phyloP scores from a whole-genome alignment of 2,329 filamentous ascomycete genomes.

The Laburnicola sp. region DNA sequence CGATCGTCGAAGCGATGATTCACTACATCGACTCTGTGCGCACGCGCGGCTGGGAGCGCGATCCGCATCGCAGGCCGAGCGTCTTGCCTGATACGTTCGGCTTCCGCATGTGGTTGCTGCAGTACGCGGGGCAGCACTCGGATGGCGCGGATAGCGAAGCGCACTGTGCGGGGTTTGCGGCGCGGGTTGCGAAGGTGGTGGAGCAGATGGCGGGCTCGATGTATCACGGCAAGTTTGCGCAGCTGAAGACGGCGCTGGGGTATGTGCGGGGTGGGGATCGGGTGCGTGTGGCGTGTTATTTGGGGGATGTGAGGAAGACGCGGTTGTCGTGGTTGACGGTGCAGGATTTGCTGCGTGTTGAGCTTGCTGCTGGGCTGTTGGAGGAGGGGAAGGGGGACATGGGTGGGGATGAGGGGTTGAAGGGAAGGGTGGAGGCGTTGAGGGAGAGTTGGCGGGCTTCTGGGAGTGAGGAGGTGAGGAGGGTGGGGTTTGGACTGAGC shows the following conservation, averaged over 20 bases:
- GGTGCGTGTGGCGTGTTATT: conserved; percentile 16
- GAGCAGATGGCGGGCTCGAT: conserved; percentile 19
- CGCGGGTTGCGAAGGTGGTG: conserved; percentile 16
- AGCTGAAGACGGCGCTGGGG: conserved; percentile 11
- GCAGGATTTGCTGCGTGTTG: conserved; percentile 27
- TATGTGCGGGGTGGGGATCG: conserved; percentile 13
- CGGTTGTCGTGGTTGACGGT: conserved; percentile 26
- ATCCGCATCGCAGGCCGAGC: conserved; percentile 17
- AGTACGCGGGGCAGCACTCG: conserved; percentile 19
- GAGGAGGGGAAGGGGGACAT: background rate
- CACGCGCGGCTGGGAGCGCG: conserved; percentile 27
- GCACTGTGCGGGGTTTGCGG: conserved; percentile 23
- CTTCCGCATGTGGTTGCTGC: conserved; percentile 31
- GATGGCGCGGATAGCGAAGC: conserved; percentile 7
- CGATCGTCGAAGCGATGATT: conserved; percentile 25
- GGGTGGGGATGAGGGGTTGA: conserved; percentile 3
- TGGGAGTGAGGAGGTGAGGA: conserved; percentile 34
- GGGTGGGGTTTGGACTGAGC: conserved; percentile 19
- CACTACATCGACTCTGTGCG: conserved; percentile 23
- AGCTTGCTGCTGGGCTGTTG: conserved; percentile 28
- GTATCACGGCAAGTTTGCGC: conserved; percentile 22
- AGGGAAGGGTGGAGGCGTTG: conserved; percentile 14
- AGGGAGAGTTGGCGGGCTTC: conserved; percentile 23
- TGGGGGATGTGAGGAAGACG: conserved; percentile 30
- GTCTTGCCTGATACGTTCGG: conserved; percentile 31